These are phyloP conservation scores for Rhynchospora tenuis DNA, from an alignment of 176 grass and related monocot species.

Conservation along the genomic window DNA sequence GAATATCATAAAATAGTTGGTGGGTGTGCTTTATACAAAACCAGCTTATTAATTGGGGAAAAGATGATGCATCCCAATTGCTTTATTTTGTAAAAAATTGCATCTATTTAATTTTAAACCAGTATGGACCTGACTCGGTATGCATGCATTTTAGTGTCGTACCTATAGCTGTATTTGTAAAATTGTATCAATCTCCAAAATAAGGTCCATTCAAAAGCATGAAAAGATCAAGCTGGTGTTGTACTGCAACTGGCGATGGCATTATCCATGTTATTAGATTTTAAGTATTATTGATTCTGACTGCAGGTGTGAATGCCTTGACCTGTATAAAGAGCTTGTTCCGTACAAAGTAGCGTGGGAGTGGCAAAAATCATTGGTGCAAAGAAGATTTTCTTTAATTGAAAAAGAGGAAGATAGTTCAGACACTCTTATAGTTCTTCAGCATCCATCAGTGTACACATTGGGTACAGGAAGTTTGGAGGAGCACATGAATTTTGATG, in stretches of 20 bases:
- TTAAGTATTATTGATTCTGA: not conserved
- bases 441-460: conserved; percentile 69
- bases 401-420: conserved; percentile 31
- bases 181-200: not conserved
- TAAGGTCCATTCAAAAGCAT: not conserved
- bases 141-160: not conserved
- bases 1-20: too few relatives aligned
- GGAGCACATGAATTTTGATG: conserved; percentile 58
- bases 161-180: not conserved
- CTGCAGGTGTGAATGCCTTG: conserved; percentile 18
- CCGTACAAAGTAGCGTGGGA: conserved; percentile 37
- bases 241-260: not conserved
- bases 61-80: too few relatives aligned
- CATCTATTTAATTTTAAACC: not conserved
- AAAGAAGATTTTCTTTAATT: conserved; percentile 39
- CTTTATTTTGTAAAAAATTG: not conserved
- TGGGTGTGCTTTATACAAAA: too few relatives aligned
- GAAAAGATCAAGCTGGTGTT: not conserved
- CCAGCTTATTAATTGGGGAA: too few relatives aligned
- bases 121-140: not conserved
- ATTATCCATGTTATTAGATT: not conserved
- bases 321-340: conserved; percentile 17
- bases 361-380: conserved; percentile 59
- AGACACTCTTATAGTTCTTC: conserved; percentile 56
- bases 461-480: conserved; percentile 39